These are phyloP conservation scores for Microdochium nivale DNA, from an alignment of 2,329 filamentous ascomycete genomes.

Conservation along the genomic window DNA sequence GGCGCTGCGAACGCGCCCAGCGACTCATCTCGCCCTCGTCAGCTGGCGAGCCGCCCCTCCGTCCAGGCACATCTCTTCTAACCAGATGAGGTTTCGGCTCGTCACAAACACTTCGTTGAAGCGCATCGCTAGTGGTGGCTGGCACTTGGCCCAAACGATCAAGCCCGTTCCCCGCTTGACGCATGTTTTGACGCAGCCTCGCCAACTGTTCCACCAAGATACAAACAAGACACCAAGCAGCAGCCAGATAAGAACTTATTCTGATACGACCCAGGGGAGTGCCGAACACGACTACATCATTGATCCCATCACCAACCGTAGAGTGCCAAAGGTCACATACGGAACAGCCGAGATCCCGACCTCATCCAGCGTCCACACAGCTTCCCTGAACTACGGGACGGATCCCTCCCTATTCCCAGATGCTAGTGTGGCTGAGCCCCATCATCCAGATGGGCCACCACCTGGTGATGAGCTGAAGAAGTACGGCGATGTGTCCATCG, in stretches of 20 bases:
- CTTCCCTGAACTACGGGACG: slow-evolving; percentile 13
- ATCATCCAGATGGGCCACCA: slow-evolving; percentile 24
- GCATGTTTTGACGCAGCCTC: neutral
- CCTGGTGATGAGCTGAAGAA: slow-evolving; percentile 24
- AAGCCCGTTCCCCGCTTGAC: neutral
- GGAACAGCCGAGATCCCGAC: slow-evolving; percentile 4
- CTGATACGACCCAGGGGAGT: neutral
- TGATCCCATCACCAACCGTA: slow-evolving; percentile 52
- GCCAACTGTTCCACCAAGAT: neutral
- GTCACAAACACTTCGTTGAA: neutral
- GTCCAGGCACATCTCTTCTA: neutral
- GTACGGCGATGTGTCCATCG: slow-evolving; percentile 22
- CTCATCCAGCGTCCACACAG: slow-evolving; percentile 17
- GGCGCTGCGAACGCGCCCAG: neutral
- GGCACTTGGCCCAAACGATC: neutral
- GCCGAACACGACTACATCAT: slow-evolving; percentile 27
- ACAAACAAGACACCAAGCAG: neutral
- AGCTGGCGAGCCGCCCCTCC: neutral
- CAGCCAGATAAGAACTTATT: neutral
- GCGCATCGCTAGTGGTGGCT: neutral
- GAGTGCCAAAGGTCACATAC: slow-evolving; percentile 23
- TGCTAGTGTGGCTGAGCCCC: slow-evolving; percentile 11
- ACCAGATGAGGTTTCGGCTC: neutral
- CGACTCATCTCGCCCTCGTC: neutral
- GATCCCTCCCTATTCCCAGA: slow-evolving; percentile 25